Percentiles rank a stretch among this genome's conserved stretches.
phyloP scores from a whole-genome alignment of 805 yeast species.

The Lachancea meyersii region DNA sequence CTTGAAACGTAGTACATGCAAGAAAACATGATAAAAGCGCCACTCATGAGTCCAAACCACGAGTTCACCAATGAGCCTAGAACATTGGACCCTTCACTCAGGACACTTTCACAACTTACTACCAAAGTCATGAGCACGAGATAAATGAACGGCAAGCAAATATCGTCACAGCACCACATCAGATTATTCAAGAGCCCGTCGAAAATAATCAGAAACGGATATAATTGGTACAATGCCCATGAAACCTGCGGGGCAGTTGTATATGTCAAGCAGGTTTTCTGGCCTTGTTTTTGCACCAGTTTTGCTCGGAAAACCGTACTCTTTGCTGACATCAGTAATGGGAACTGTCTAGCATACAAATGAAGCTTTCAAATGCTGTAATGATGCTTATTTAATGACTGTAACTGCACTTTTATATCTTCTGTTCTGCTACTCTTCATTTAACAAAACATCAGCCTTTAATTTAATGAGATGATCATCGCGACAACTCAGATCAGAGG shows the following conservation, averaged over 20 bases:
- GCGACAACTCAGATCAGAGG: not conserved
- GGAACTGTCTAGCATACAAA: not conserved
- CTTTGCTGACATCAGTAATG: slow-evolving; percentile 3
- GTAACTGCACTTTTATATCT: not conserved
- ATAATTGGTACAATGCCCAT: slow-evolving; percentile 20
- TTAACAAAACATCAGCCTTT: no score
- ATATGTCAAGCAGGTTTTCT: slow-evolving; percentile 19
- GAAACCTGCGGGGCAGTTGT: slow-evolving; percentile 20
- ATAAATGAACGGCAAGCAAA: slow-evolving; percentile 25
- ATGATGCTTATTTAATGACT: not conserved
- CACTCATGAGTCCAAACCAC: slow-evolving; percentile 23
- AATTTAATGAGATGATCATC: not conserved
- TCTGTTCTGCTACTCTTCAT: no score
- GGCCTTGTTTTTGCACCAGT: slow-evolving; percentile 16
- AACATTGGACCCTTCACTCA: not conserved
- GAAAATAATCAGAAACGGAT: slow-evolving; percentile 25
- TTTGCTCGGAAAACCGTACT: slow-evolving; percentile 8
- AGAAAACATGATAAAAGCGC: slow-evolving; percentile 13
- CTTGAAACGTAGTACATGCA: slow-evolving; percentile 20
- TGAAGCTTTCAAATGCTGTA: not conserved
- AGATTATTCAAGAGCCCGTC: slow-evolving; percentile 24
- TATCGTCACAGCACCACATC: slow-evolving; percentile 28
- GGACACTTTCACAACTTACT: slow-evolving; percentile 12
- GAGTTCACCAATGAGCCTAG: slow-evolving; percentile 6
- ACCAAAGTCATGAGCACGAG: slow-evolving; percentile 15